Conservation (phyloP, 495 filamentous ascomycete species). For the Cryomyces minteri region DNA sequence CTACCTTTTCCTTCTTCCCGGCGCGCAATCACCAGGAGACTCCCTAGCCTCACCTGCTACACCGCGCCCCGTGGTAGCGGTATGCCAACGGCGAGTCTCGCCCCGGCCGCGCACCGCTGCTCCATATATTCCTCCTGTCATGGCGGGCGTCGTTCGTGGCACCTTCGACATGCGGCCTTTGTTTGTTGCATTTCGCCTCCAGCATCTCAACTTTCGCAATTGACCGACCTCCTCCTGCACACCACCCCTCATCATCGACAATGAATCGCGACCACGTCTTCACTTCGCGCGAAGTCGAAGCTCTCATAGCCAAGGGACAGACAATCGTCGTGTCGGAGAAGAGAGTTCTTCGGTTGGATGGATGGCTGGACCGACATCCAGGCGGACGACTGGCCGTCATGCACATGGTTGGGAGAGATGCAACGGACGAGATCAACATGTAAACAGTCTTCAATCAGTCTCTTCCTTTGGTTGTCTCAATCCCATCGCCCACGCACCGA, state of each 20-base stretch:
- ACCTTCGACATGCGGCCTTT: too few species aligned
- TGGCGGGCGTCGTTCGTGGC: too few species aligned
- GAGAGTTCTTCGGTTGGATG: slow-evolving; percentile 24
- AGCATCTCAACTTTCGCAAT: too few species aligned
- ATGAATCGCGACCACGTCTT: slow-evolving; percentile 10
- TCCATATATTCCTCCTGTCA: too few species aligned
- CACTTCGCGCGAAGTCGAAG: slow-evolving; percentile 15
- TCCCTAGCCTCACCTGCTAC: too few species aligned
- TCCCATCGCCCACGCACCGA: not conserved
- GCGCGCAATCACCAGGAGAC: too few species aligned
- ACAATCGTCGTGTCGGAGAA: slow-evolving; percentile 27
- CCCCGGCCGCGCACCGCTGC: too few species aligned
- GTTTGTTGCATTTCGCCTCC: too few species aligned
- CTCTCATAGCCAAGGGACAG: slow-evolving; percentile 25
- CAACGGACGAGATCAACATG: slow-evolving; percentile 32
- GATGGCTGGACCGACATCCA: slow-evolving; percentile 28
- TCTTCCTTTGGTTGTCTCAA: slow-evolving; percentile 3
- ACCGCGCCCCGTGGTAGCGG: too few species aligned
- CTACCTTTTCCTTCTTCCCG: too few species aligned
- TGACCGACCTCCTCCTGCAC: too few species aligned
- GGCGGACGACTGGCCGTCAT: slow-evolving; percentile 26
- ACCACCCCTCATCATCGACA: not conserved
- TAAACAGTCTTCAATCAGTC: slow-evolving; percentile 6
- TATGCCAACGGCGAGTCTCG: too few species aligned
- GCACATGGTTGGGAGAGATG: slow-evolving; percentile 33